These are phyloP conservation scores for Collybia nuda DNA, from an alignment of 768 basidiomycete species.

Conservation along the genomic window DNA sequence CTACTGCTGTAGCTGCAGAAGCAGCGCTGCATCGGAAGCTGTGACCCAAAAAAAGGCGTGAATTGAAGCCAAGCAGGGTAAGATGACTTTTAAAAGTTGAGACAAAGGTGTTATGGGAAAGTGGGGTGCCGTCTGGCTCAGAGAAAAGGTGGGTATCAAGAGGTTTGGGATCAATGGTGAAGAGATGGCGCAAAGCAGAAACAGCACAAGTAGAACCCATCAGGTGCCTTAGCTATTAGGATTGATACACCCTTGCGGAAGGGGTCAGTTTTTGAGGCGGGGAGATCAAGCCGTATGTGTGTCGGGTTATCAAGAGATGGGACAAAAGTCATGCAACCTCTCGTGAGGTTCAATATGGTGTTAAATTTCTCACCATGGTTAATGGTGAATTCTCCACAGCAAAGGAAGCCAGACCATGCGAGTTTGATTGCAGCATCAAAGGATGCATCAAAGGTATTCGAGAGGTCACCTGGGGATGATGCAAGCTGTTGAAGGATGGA, in stretches of 20 bases:
- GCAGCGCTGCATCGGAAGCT: constrained; percentile 29
- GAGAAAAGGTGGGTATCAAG: constrained; percentile 16
- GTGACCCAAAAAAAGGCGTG: constrained; percentile 20
- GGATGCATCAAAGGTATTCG: too few relatives aligned
- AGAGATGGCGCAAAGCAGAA: constrained; percentile 8
- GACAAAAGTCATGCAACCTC: too few relatives aligned
- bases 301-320: constrained; percentile 21
- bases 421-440: constrained; percentile 16
- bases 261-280: constrained; percentile 36
- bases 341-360: constrained; percentile 6
- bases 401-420: constrained; percentile 15
- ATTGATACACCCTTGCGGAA: constrained; percentile 19
- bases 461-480: constrained; percentile 4
- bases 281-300: constrained; percentile 23
- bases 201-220: constrained; percentile 12
- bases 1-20: constrained; percentile 25
- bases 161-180: not conserved
- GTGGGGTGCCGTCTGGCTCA: constrained; percentile 3
- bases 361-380: not conserved
- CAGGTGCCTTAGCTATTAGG: constrained; percentile 16
- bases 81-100: constrained; percentile 5
- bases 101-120: constrained; percentile 15
- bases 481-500: too few relatives aligned
- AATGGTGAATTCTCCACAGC: constrained; percentile 3
- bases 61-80: constrained; percentile 12